These are phyloP conservation scores for Camellia japonica DNA, from an alignment of 148 eudicot species.

Conservation along the genomic window DNA sequence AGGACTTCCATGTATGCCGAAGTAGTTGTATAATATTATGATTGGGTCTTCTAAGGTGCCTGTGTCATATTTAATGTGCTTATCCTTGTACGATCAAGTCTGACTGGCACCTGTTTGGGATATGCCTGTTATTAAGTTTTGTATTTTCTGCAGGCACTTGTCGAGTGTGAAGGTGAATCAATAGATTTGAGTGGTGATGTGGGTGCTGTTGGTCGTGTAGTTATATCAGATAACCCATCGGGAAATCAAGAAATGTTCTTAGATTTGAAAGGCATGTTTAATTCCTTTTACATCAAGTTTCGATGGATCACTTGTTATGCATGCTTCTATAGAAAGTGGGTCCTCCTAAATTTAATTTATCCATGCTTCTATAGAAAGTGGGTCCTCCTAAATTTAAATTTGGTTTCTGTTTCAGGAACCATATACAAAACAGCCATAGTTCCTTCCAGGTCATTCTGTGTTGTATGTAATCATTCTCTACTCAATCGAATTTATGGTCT, in stretches of 20 bases:
- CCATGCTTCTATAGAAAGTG: background rate
- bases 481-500: constrained; percentile 2
- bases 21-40: background rate
- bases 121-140: constrained; percentile 1
- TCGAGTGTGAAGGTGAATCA: constrained; percentile 97
- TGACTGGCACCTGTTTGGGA: background rate
- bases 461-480: constrained; percentile 46
- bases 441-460: constrained; percentile 90
- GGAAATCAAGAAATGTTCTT: constrained; percentile 64
- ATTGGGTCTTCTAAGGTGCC: background rate
- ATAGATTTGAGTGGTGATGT: constrained; percentile 98
- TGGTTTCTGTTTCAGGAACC: constrained; percentile 65
- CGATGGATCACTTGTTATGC: background rate
- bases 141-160: constrained; percentile 66
- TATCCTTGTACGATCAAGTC: background rate
- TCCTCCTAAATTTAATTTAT: background rate
- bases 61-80: background rate
- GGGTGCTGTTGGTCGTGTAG: constrained; percentile 92
- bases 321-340: background rate
- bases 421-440: constrained; percentile 82
- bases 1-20: background rate
- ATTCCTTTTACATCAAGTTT: background rate
- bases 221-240: constrained; percentile 62
- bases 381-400: constrained; percentile 12
- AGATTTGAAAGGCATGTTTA: constrained; percentile 75